These are phyloP conservation scores for Penicillium subrubescens DNA, from an alignment of 495 filamentous ascomycete genomes.

Conservation along the genomic window DNA sequence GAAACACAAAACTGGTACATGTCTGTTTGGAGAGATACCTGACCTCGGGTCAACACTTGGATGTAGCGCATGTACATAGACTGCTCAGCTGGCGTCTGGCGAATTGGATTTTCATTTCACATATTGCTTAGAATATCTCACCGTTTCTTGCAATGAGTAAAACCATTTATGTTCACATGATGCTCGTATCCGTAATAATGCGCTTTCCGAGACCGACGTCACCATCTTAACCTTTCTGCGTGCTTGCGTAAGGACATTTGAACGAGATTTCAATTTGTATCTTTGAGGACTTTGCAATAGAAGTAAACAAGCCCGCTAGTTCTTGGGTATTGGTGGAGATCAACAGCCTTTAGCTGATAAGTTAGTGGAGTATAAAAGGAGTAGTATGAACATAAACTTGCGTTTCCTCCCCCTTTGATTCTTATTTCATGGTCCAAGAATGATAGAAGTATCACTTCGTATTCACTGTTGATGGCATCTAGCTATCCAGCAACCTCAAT, in stretches of 20 bases:
- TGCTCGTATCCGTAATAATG: background rate
- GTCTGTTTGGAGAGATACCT: constrained; percentile 25
- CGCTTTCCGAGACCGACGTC: background rate
- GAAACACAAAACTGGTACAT: constrained; percentile 26
- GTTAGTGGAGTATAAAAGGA: too few species aligned
- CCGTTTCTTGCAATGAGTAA: background rate
- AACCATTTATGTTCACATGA: background rate
- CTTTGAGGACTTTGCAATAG: too few species aligned
- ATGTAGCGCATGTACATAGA: constrained; percentile 42
- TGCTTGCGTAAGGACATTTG: background rate
- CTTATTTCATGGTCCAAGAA: too few species aligned
- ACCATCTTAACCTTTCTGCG: background rate
- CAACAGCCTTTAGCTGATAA: too few species aligned
- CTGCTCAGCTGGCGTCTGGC: constrained; percentile 36
- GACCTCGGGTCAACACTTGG: constrained; percentile 18
- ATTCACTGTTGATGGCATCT: too few species aligned
- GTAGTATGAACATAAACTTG: too few species aligned
- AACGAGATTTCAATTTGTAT: too few species aligned
- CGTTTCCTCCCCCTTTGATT: too few species aligned
- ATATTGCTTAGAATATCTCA: constrained; percentile 11
- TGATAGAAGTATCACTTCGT: too few species aligned
- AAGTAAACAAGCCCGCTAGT: too few species aligned
- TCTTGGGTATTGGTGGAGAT: too few species aligned
- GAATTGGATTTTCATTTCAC: constrained; percentile 31
- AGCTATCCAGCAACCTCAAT: too few species aligned